phyloP scores from a whole-genome alignment of 768 basidiomycete genomes.

The Boletales sp. region DNA sequence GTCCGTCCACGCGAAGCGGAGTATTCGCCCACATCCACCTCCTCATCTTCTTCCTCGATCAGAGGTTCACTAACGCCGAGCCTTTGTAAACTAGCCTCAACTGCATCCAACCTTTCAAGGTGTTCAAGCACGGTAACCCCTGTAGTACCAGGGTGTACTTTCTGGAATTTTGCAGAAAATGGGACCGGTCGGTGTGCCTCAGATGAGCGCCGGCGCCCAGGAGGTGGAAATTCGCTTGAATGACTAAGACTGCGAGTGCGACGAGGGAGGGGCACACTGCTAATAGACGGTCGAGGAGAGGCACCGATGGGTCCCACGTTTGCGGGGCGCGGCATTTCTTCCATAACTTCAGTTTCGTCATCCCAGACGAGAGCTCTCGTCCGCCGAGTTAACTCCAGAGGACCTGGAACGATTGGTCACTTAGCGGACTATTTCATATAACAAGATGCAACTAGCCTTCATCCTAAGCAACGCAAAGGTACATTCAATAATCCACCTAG shows the following conservation, averaged over 20 bases:
- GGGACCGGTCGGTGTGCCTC: slow-evolving; percentile 74
- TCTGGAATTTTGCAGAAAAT: slow-evolving; percentile 79
- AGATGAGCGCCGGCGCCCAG: slow-evolving; percentile 57
- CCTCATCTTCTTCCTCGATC: slow-evolving; percentile 49
- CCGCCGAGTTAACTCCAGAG: slow-evolving; percentile 83
- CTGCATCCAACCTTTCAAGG: slow-evolving; percentile 78
- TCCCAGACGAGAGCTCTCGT: slow-evolving; percentile 81
- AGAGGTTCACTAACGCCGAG: slow-evolving; percentile 58
- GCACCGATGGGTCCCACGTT: slow-evolving; percentile 30
- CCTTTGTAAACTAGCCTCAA: slow-evolving; percentile 73
- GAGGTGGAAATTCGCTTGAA: slow-evolving; percentile 70
- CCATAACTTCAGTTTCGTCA: slow-evolving; percentile 73
- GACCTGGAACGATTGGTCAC: slow-evolving; percentile 47
- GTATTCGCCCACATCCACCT: slow-evolving; percentile 63
- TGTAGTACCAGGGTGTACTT: slow-evolving; percentile 81
- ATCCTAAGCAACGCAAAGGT: slow-evolving; percentile 47
- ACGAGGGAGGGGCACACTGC: slow-evolving; percentile 53
- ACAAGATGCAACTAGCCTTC: slow-evolving; percentile 49
- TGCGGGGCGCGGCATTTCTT: slow-evolving; percentile 42
- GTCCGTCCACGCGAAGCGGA: slow-evolving; percentile 21
- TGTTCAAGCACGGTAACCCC: slow-evolving; percentile 85
- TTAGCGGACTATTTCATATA: background rate
- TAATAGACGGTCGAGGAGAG: slow-evolving; percentile 62
- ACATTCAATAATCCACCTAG: slow-evolving; percentile 1
- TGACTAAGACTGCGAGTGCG: slow-evolving; percentile 57